Base-by-base conservation (phyloP, 306 rosid species). In the Fagus sylvatica region DNA sequence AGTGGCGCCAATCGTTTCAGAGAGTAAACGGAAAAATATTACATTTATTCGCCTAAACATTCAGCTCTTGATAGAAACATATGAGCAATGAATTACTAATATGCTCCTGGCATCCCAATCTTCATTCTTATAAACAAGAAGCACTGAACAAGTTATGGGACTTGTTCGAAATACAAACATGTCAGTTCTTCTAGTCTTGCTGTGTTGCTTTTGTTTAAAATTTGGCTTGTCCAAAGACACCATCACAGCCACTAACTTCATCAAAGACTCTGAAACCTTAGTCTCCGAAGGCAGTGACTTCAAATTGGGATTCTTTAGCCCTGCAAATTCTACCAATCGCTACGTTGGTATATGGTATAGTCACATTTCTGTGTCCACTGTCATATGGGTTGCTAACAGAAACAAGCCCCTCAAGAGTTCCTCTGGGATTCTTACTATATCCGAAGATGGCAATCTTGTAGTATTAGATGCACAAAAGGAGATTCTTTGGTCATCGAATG, bases 381-480 rank as follows among this genome's bases (percentile, higher is more conserved):
- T 76, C 53, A 42, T 86, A 17, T 89, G 90, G 93, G 79, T 86
- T 15, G 87, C 87, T 39, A 86, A 80, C 43, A 82, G 81, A 82
- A 71, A 55, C 15, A 36, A 65, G 30, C 85, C 90, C 0, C 39
- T 88, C 3, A 6, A 53, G 16, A 76, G 80, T 73, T 36, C 73
- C 57, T 70, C 56, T 2, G 86, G 87, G 6, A 30, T 67, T 70
- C 17, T 89, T 53, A 67, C 59, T 9, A 74, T 82, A 16, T 55
- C 81, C 7, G 40, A 65, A 1, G 17, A 61, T 32, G 76, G 81
- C 32, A 76, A 82, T 54, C 71, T 89, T 16, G 85, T 66, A 32
- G 37, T 80, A 51, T 2, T 82, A 0, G 64, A 86, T 73, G 81
- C 73, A 42, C 1, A 66, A 7, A 71, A 78, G n/a, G 3, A 4